These are phyloP conservation scores for Talaromyces sp. DNA, from an alignment of 2,329 filamentous ascomycete species.

Conservation along the genomic window DNA sequence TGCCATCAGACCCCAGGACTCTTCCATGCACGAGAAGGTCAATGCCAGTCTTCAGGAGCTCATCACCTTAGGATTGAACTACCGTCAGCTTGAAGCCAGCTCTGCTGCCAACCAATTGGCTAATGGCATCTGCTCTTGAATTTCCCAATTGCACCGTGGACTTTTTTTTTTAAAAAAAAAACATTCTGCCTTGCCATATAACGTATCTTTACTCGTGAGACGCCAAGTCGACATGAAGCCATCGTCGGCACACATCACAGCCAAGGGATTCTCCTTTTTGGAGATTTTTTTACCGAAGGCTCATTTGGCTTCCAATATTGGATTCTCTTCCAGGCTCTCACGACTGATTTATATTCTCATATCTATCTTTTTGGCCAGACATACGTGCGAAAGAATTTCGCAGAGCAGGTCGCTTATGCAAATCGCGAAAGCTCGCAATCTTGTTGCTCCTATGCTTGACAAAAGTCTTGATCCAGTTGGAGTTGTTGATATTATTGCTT, in stretches of 20 bases:
- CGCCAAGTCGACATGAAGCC: background rate
- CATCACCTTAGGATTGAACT: conserved; percentile 37
- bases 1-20: conserved; percentile 35
- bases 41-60: conserved; percentile 40
- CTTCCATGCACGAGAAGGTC: conserved; percentile 37
- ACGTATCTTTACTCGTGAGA: background rate
- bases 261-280: background rate
- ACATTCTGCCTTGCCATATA: background rate
- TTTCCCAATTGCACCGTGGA: background rate
- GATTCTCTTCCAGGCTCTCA: background rate
- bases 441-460: background rate
- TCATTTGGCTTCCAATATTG: background rate
- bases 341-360: background rate
- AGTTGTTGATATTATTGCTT: background rate
- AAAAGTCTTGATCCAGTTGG: background rate
- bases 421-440: background rate
- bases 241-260: background rate
- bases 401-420: background rate
- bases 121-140: conserved; percentile 29
- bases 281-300: background rate
- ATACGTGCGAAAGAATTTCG: background rate
- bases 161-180: no score
- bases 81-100: conserved; percentile 37
- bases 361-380: background rate
- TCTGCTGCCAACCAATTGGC: conserved; percentile 30